These are phyloP conservation scores for Detonula confervacea DNA, from an alignment of 352 stramenopile genomes.

Conservation along the genomic window DNA sequence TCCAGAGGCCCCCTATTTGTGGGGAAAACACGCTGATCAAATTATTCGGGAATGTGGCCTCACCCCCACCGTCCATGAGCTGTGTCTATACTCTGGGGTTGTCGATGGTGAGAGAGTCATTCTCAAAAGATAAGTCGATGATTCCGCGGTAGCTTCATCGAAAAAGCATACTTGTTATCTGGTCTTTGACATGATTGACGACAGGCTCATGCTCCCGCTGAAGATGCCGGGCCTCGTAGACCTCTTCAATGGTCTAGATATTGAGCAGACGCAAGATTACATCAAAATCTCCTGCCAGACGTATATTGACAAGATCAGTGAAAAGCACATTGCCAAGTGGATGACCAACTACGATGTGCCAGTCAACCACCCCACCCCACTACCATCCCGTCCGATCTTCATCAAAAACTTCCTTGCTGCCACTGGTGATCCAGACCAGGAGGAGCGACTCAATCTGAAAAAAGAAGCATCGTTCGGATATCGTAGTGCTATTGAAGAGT, in stretches of 20 bases:
- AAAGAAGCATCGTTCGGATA: conserved; percentile 32
- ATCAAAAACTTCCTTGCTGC: not conserved
- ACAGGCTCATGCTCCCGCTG: conserved; percentile 12
- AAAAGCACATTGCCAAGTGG: not conserved
- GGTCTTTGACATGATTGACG: conserved; percentile 25
- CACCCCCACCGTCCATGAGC: conserved; percentile 40
- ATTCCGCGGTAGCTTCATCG: conserved; percentile 36
- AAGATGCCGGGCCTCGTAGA: conserved; percentile 24
- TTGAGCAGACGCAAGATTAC: conserved; percentile 47
- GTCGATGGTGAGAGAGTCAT: conserved; percentile 20
- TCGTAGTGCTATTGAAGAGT: conserved; percentile 35
- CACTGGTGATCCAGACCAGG: not conserved
- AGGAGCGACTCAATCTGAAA: conserved; percentile 16
- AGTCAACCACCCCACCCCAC: not conserved
- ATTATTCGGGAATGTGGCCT: conserved; percentile 37
- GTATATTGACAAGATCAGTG: conserved; percentile 26
- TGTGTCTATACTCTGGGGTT: conserved; percentile 22
- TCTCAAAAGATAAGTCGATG: conserved; percentile 50
- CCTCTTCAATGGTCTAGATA: conserved; percentile 50
- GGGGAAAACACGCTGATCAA: conserved; percentile 42
- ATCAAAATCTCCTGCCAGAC: conserved; percentile 26
- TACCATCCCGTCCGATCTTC: not conserved
- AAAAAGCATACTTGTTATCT: conserved; percentile 7
- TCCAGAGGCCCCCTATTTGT: conserved; percentile 55
- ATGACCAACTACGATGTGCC: not conserved